Percentiles rank a stretch among this genome's conserved stretches.
Evolutionary conservation across 768 basidiomycete genomes (phyloP).

Genomic region (Tulasnella sp.): DNA sequence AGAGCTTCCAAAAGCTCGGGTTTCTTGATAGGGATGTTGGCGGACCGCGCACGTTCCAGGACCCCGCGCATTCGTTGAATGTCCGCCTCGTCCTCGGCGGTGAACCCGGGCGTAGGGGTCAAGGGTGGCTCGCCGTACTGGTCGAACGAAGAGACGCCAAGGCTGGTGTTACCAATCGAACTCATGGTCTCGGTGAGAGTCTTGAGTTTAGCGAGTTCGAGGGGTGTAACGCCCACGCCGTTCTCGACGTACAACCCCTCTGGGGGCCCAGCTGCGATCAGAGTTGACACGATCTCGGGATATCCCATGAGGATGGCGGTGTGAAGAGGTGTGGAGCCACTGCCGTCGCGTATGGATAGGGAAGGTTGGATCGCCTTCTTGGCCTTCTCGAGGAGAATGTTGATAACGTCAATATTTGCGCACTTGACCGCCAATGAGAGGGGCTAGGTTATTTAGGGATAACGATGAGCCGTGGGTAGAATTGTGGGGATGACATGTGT

Average conservation of each 20-base stretch:
- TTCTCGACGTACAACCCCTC: conserved; percentile 39
- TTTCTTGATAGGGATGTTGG: background rate
- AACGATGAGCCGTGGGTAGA: background rate
- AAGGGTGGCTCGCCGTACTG: background rate
- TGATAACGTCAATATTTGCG: conserved; percentile 25
- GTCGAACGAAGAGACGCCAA: background rate
- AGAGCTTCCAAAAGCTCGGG: background rate
- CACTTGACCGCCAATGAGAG: conserved; percentile 33
- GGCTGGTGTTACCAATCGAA: background rate
- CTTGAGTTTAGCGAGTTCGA: conserved; percentile 21
- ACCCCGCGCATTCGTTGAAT: background rate
- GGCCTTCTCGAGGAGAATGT: conserved; percentile 23
- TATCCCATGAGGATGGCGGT: conserved; percentile 31
- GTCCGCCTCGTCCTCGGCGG: background rate
- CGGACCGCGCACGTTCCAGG: background rate
- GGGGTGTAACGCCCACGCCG: conserved; percentile 26
- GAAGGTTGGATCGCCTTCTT: conserved; percentile 14
- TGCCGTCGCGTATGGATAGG: conserved; percentile 33
- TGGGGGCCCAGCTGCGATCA: conserved; percentile 30
- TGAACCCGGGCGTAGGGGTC: background rate
- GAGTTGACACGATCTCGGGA: conserved; percentile 28
- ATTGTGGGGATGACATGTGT: conserved; percentile 7
- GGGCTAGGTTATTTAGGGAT: background rate
- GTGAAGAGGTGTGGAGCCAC: conserved; percentile 44
- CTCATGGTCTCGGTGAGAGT: background rate